Evolutionary conservation across 805 yeast genomes (phyloP), one percentile per base, ranked within the genome.

Genomic region (Sugiyamaella lignohabitans): DNA sequence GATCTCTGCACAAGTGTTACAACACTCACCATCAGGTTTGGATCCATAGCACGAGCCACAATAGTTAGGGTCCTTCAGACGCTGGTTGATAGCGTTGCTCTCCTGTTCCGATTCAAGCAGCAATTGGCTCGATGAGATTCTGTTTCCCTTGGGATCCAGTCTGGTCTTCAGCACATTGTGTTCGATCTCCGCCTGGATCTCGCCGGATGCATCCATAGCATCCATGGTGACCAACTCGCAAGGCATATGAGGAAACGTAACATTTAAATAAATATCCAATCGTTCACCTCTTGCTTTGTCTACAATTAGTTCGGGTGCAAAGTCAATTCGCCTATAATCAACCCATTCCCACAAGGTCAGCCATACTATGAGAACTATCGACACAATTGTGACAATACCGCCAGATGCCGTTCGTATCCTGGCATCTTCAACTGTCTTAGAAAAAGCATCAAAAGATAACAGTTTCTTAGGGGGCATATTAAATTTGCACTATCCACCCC

Each of bases 31-130:
- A 17, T 64, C 67, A 0, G 65, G 53, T 63, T 84, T 91, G 53
- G 80, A 78, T 1, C 96, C 96, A 62, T 87, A 89, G 69, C 98
- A 91, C 0, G 94, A 74, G 3, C 97, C 98, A 72, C 96, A 88
- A 59, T 79, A 77, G 30, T 72, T 72, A 3, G 64, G 65, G 30
- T 72, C 72, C 20, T 49, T 62, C 14, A 27, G 14, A 8, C 32
- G 8, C 14, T 27, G 8, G 14, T 27, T 27, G 14, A 27, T 27
- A 8, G 32, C 32, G 8, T 8, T 8, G 14, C 14, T 27, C 14
- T 27, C 14, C 14, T 27, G 32, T 27, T 27, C 32, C 8, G 32
- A 27, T 18, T 60, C 60, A 42, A 57, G 53, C 40, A 59, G 55
- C 37, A 54, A 54, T 54, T 78, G 77, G 4, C 73, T 43, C 10